These are phyloP conservation scores for Paecilomyces fulvus DNA, from an alignment of 2,329 filamentous ascomycete genomes.

Conservation along the genomic window DNA sequence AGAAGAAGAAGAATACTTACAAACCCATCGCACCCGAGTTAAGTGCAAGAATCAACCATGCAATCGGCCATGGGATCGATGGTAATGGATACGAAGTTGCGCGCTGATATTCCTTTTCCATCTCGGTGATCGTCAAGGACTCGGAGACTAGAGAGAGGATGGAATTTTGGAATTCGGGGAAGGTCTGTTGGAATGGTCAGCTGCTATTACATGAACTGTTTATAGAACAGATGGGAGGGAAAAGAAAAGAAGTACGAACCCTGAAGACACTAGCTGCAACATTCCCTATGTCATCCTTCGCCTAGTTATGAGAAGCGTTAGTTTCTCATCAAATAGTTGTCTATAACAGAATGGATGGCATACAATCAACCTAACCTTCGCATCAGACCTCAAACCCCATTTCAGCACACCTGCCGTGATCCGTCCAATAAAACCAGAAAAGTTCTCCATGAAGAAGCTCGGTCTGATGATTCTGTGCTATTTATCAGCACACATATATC, in stretches of 20 bases:
- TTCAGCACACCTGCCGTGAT: not conserved
- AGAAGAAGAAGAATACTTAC: not conserved
- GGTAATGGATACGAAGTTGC: not conserved
- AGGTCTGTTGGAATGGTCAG: not conserved
- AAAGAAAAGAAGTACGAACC: not conserved
- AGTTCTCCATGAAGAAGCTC: not conserved
- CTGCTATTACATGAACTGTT: too few relatives aligned
- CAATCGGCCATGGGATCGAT: not conserved
- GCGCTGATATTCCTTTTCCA: not conserved
- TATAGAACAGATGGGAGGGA: too few relatives aligned
- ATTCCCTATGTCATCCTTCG: not conserved
- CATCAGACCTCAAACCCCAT: not conserved
- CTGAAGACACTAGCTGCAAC: not conserved
- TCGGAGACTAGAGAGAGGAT: not conserved
- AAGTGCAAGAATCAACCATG: not conserved
- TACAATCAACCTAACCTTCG: not conserved
- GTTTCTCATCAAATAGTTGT: not conserved
- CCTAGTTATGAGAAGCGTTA: not conserved
- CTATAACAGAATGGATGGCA: not conserved
- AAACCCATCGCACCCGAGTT: not conserved
- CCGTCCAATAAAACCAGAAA: not conserved
- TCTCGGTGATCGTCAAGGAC: not conserved
- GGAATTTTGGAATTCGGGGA: not conserved
- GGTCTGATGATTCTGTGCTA: not conserved
- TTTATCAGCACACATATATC: not conserved